phyloP scores from a whole-genome alignment of 139 green algal species.

The Auxenochlorella pyrenoidosa region DNA sequence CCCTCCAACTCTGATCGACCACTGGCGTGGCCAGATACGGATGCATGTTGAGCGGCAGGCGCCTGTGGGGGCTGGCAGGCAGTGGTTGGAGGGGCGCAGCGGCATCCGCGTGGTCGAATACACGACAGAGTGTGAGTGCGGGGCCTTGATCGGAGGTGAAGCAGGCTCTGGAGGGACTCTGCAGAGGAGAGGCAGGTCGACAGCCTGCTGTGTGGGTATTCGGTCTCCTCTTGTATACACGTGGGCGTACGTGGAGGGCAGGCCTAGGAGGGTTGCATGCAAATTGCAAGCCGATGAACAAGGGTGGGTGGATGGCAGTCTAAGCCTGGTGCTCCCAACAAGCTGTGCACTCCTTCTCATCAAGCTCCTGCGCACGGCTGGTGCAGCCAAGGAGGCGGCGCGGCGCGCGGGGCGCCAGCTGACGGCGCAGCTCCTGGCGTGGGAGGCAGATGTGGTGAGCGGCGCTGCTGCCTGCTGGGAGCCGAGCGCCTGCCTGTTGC shows the following conservation, averaged over 20 bases:
- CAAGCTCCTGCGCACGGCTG: neutral
- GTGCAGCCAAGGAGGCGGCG: neutral
- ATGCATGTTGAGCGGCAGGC: neutral
- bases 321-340: no score
- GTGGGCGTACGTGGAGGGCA: no score
- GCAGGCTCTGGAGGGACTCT: neutral
- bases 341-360: neutral
- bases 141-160: neutral
- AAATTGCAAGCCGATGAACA: no score
- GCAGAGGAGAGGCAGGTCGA: no score
- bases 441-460: conserved; percentile 25
- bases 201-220: no score
- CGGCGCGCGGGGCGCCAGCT: neutral
- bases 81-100: neutral
- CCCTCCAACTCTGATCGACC: conserved; percentile 81
- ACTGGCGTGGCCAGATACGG: conserved; percentile 73
- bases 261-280: no score
- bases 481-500: neutral
- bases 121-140: no score
- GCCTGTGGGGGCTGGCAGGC: no score
- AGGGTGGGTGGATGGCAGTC: no score
- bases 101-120: neutral
- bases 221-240: no score
- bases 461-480: neutral
- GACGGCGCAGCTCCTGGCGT: conserved; percentile 11